These are phyloP conservation scores for Nicotiana attenuata DNA, from an alignment of 257 asterid genomes.

Conservation along the genomic window DNA sequence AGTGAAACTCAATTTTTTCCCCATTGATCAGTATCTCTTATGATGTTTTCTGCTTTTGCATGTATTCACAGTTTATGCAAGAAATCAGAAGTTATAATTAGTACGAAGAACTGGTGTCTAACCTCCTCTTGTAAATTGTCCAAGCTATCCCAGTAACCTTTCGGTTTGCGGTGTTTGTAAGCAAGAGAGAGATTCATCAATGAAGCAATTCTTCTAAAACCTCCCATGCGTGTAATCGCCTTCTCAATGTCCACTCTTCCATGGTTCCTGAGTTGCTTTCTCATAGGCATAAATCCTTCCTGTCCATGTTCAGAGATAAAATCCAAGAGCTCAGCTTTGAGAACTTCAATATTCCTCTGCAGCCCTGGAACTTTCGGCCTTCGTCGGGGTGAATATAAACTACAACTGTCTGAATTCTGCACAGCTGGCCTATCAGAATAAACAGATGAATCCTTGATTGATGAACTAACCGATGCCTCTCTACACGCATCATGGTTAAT, in stretches of 20 bases:
- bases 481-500: constrained; percentile 9
- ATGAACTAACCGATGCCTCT: constrained; percentile 25
- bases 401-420: constrained; percentile 25
- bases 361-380: constrained; percentile 81
- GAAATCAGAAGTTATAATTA: neutral
- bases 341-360: constrained; percentile 84
- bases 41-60: neutral
- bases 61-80: neutral
- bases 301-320: constrained; percentile 85
- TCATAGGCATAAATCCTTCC: constrained; percentile 97
- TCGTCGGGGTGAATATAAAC: constrained; percentile 39
- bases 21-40: neutral
- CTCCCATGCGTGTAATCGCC: constrained; percentile 90
- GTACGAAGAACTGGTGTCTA: constrained; percentile 8
- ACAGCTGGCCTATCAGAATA: constrained; percentile 17
- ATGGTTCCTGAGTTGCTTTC: constrained; percentile 77
- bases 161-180: constrained; percentile 90
- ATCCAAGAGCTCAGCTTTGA: constrained; percentile 67
- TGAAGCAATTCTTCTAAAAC: constrained; percentile 72
- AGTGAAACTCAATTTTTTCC: neutral
- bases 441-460: constrained; percentile 18
- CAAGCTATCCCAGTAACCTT: constrained; percentile 93
- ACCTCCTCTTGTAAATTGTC: constrained; percentile 93
- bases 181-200: constrained; percentile 85
- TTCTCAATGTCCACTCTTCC: constrained; percentile 89